phyloP scores from a whole-genome alignment of 2,329 filamentous ascomycete genomes.

The Penicillium sp. region DNA sequence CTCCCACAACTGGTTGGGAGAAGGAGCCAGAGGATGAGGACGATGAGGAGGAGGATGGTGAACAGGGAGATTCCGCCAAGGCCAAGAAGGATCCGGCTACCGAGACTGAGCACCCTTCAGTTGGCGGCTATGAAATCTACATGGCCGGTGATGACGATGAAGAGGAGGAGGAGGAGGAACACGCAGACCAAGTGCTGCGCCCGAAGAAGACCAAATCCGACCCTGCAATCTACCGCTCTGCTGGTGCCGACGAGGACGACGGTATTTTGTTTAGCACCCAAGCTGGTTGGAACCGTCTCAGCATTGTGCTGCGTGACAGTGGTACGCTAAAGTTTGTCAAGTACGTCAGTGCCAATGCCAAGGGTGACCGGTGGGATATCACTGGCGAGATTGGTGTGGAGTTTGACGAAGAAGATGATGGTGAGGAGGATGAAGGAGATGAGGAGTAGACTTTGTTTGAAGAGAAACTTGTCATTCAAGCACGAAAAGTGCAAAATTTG shows the following conservation, averaged over 20 bases:
- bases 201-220: constrained; percentile 53
- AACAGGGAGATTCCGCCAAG: constrained; percentile 29
- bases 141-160: constrained; percentile 82
- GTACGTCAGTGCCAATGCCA: constrained; percentile 81
- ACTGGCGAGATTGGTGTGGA: constrained; percentile 74
- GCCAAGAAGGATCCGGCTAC: constrained; percentile 35
- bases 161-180: constrained; percentile 54
- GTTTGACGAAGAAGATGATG: constrained; percentile 48
- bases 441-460: constrained; percentile 16
- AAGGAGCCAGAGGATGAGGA: constrained; percentile 60
- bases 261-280: constrained; percentile 69
- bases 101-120: constrained; percentile 36
- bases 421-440: constrained; percentile 31
- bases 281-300: constrained; percentile 85
- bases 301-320: constrained; percentile 82
- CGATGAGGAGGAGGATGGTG: constrained; percentile 45
- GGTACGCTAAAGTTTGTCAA: constrained; percentile 93
- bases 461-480: background rate
- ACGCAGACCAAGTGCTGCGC: constrained; percentile 34
- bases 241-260: constrained; percentile 68
- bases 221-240: constrained; percentile 83
- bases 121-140: constrained; percentile 69
- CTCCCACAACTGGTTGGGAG: constrained; percentile 83
- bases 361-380: constrained; percentile 91
- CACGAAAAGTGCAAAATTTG: constrained; percentile 1